A percentile compares a stretch with the other conserved stretches of the same genome.
Conservation (phyloP, 352 stramenopile genomes). For the Globisporangium camurandrum region DNA sequence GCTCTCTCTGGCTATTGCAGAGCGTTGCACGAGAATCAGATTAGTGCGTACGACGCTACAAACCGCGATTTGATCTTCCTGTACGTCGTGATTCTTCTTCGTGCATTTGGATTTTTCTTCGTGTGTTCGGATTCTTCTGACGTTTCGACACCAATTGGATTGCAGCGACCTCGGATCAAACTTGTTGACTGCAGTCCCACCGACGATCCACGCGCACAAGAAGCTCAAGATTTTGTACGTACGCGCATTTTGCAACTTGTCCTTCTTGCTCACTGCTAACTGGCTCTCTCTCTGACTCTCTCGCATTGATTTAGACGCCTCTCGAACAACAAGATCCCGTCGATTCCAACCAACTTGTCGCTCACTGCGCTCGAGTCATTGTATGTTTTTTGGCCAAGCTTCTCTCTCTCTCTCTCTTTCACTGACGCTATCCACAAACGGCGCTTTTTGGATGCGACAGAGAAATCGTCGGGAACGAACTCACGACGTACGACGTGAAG, state of each 20-base stretch:
- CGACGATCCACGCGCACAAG: neutral
- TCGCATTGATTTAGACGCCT: neutral
- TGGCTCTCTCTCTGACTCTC: neutral
- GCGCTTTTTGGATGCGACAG: too few species aligned
- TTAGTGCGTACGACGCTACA: slow-evolving; percentile 2
- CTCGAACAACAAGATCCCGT: slow-evolving; percentile 2
- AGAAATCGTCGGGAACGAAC: neutral
- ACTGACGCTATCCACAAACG: too few species aligned
- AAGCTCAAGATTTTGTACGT: slow-evolving; percentile 9
- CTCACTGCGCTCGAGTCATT: slow-evolving; percentile 1
- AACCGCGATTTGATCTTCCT: slow-evolving; percentile 4
- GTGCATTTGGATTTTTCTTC: too few species aligned
- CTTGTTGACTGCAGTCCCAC: slow-evolving; percentile 1
- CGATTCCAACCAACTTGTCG: slow-evolving; percentile 3
- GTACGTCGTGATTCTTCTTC: neutral
- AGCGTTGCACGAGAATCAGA: slow-evolving; percentile 5
- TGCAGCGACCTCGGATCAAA: neutral
- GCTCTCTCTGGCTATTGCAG: neutral
- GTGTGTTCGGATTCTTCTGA: too few species aligned
- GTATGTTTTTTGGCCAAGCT: neutral
- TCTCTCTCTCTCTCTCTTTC: neutral
- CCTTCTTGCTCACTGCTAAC: neutral
- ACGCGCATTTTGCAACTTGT: neutral
- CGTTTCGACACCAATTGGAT: too few species aligned
- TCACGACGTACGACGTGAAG: slow-evolving; percentile 2